Percentiles rank a stretch among this genome's conserved stretches.
These are phyloP conservation scores for Toxicodendron radicans DNA, from an alignment of 345 rosid genomes.

Conservation along the genomic window DNA sequence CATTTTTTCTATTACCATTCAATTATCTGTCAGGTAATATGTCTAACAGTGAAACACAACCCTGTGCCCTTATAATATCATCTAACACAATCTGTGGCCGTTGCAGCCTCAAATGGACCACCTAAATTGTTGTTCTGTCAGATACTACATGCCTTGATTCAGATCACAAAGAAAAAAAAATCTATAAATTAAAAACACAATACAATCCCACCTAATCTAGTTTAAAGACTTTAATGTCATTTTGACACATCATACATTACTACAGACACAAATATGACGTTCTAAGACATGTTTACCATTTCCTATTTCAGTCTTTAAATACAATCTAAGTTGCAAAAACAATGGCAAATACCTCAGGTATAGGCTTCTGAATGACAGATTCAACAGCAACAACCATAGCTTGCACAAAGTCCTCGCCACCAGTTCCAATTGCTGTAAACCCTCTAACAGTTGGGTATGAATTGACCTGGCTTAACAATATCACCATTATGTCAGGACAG, in stretches of 20 bases:
- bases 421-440: conserved; percentile 94
- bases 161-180: background rate
- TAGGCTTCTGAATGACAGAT: conserved; percentile 79
- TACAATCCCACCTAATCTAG: background rate
- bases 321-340: conserved; percentile 6
- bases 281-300: background rate
- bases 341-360: conserved; percentile 65
- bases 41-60: background rate
- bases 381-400: conserved; percentile 97
- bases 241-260: background rate
- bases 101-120: background rate
- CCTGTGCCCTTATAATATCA: background rate
- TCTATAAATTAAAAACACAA: background rate
- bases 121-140: background rate
- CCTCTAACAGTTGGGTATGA: conserved; percentile 94
- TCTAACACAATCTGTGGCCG: background rate
- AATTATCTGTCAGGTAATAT: too few relatives aligned
- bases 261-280: background rate
- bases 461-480: conserved; percentile 59
- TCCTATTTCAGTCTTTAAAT: too few relatives aligned
- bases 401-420: conserved; percentile 97
- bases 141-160: background rate
- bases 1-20: background rate
- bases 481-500: conserved; percentile 13
- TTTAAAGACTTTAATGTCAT: too few relatives aligned